Conservation (phyloP, 139 green algal species). For the Cymbomonas tetramitiformis region DNA sequence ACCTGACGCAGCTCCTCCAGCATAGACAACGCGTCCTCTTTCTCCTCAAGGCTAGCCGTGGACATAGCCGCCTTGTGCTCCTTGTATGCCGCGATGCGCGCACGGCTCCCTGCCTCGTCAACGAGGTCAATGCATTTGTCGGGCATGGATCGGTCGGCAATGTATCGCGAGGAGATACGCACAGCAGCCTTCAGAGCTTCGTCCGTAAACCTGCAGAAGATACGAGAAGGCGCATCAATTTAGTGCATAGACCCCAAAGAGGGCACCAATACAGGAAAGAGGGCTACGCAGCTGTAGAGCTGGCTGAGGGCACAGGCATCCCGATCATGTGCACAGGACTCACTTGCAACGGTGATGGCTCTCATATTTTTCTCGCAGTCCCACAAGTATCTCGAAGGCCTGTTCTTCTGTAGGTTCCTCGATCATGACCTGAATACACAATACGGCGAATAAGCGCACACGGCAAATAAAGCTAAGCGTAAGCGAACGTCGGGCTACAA, state of each 20-base stretch:
- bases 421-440: too few species aligned
- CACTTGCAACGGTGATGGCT: slow-evolving; percentile 62
- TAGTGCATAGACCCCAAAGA: too few species aligned
- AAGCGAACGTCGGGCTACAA: too few species aligned
- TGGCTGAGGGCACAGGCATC: too few species aligned
- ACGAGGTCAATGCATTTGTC: slow-evolving; percentile 97
- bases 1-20: slow-evolving; percentile 25
- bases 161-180: slow-evolving; percentile 47
- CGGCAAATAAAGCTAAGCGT: too few species aligned
- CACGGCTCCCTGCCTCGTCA: slow-evolving; percentile 80
- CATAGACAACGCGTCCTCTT: slow-evolving; percentile 1
- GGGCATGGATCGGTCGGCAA: slow-evolving; percentile 74
- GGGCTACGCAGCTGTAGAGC: too few species aligned
- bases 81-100: slow-evolving; percentile 59
- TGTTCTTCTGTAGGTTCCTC: slow-evolving; percentile 50
- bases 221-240: too few species aligned
- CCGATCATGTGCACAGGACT: too few species aligned
- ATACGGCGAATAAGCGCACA: too few species aligned
- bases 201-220: slow-evolving; percentile 41
- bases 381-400: slow-evolving; percentile 63
- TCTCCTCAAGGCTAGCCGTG: background rate
- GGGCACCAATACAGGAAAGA: too few species aligned
- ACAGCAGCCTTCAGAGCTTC: slow-evolving; percentile 42
- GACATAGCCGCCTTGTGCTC: slow-evolving; percentile 14
- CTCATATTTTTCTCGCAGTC: slow-evolving; percentile 65